Evolutionary conservation across 1,139 yeast genomes (phyloP), one percentile per base, ranked within the genome.

Genomic region (Geotrichum aggregatum): DNA sequence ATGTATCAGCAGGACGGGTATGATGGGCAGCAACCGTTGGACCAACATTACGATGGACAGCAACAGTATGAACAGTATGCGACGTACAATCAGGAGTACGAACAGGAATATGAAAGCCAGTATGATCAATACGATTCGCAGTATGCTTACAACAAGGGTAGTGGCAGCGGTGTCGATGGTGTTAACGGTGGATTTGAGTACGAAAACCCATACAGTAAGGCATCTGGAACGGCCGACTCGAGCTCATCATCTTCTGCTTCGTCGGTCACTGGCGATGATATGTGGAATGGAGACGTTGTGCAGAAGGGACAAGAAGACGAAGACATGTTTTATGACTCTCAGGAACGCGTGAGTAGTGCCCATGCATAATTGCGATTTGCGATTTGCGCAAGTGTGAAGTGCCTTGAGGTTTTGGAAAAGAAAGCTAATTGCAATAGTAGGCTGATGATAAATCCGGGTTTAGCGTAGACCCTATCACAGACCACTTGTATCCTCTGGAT

Each of bases 181-280:
- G 46, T 43, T 14, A 16, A 43, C 6, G 48, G 38, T 21, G 56
- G 49, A 13, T 57, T 54, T 26, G 57, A 53, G 44, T 45, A 52
- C 14, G 52, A 54, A 18, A 51, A 47, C 34, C 55, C 53, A 22
- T 49, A 50, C 38, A 44, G 43, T 16, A 47, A 41, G 19, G 34
- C 43, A 35, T 46, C 47, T 26, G 39, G 46, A 24, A 26, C 60
- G 10, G 58, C 60, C 8, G 61, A 56, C 31, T 61, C 65, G 18
- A 54, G 63, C 2, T 58, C 60, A 1, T 62, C 65, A 11, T 58
- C 65, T 16, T 61, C 65, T 14, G 48, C 58, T 6, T 59, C 62
- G 7, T 58, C 62, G 3, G 60, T 56, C 13, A 58, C 57, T 4
- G 59, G 58, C 40, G 66, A 62, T 34, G 63, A 63, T 39, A 38